phyloP scores from a whole-genome alignment of 148 eudicot species.

The Fagopyrum esculentum region DNA sequence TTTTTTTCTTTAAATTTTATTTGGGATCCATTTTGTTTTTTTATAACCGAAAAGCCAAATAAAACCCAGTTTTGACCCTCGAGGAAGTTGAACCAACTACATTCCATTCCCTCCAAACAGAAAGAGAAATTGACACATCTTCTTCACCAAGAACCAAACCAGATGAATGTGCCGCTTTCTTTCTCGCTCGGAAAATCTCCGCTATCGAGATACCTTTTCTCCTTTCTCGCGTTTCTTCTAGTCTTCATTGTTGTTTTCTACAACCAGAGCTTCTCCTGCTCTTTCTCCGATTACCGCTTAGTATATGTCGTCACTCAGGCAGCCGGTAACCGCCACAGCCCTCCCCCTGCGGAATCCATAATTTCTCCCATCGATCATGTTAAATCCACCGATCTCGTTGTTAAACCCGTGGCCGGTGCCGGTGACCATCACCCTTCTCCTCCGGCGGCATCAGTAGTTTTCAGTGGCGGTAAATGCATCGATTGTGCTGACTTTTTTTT shows the following conservation, averaged over 20 bases:
- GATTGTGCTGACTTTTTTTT: background rate
- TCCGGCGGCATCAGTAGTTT: background rate
- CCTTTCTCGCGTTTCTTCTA: conserved; percentile 23
- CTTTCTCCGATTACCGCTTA: conserved; percentile 20
- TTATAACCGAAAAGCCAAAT: too few species aligned
- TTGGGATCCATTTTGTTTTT: too few species aligned
- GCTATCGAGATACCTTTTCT: conserved; percentile 23
- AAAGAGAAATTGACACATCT: background rate
- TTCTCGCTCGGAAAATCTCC: conserved; percentile 39
- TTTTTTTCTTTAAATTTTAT: too few species aligned
- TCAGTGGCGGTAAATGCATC: background rate
- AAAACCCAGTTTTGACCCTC: too few species aligned
- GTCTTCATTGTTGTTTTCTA: conserved; percentile 48
- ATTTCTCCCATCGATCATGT: background rate
- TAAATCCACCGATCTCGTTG: background rate
- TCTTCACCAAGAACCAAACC: background rate
- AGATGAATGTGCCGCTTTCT: conserved; percentile 45
- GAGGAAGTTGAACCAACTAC: background rate
- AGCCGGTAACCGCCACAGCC: background rate
- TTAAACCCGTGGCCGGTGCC: too few species aligned
- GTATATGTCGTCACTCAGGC: background rate
- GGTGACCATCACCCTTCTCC: background rate
- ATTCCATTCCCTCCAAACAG: background rate
- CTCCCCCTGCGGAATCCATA: background rate
- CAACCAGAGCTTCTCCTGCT: conserved; percentile 59